Conservation (phyloP, 495 filamentous ascomycete species). For the Aspergillus conjunctus region DNA sequence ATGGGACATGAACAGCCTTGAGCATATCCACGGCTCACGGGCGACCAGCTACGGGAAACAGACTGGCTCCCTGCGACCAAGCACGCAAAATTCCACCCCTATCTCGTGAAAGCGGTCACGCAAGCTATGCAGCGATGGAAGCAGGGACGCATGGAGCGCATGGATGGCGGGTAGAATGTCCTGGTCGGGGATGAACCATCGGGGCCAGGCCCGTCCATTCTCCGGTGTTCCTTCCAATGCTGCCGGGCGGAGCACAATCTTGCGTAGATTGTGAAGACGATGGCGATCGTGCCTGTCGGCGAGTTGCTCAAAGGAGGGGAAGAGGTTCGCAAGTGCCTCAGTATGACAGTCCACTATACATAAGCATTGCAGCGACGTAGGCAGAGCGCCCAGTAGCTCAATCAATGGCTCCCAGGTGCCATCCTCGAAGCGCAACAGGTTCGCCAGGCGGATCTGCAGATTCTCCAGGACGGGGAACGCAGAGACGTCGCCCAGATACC, state of each 20-base stretch:
- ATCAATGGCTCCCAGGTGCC: neutral
- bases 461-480: neutral
- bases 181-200: neutral
- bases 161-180: neutral
- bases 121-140: neutral
- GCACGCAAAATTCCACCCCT: neutral
- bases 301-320: neutral
- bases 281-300: neutral
- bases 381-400: neutral
- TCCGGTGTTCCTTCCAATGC: neutral
- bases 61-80: neutral
- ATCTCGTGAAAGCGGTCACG: neutral
- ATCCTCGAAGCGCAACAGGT: neutral
- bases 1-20: too few relatives aligned
- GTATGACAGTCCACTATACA: neutral
- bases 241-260: neutral
- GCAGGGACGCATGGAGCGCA: neutral
- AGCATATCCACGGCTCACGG: too few relatives aligned
- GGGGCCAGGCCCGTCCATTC: neutral
- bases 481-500: neutral
- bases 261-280: neutral
- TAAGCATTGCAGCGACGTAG: neutral
- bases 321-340: neutral
- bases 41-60: neutral
- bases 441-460: neutral